Evolutionary conservation across 768 basidiomycete genomes (phyloP).

Genomic region (Sistotremastrum niveocremeum): DNA sequence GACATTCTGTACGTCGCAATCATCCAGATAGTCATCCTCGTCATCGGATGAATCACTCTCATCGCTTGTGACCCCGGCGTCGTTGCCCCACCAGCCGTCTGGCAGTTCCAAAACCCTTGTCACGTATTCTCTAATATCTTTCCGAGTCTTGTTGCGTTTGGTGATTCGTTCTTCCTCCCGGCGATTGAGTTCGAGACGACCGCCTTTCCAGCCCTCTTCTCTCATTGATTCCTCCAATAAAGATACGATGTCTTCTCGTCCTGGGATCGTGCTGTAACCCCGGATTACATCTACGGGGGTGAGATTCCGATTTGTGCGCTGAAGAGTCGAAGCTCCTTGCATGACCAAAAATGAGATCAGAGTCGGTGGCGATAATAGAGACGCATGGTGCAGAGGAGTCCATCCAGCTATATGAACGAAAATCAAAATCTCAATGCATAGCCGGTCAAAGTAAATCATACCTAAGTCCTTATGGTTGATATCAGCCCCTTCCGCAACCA

Average conservation of each 20-base stretch:
- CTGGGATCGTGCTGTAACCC: slow-evolving; percentile 66
- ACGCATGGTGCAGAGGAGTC: slow-evolving; percentile 90
- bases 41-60: slow-evolving; percentile 27
- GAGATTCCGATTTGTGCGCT: slow-evolving; percentile 61
- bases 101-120: slow-evolving; percentile 41
- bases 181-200: slow-evolving; percentile 58
- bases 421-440: not conserved
- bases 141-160: slow-evolving; percentile 39
- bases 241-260: slow-evolving; percentile 75
- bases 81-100: slow-evolving; percentile 52
- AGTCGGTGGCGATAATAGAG: slow-evolving; percentile 77
- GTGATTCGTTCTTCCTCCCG: slow-evolving; percentile 42
- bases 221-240: slow-evolving; percentile 85
- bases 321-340: slow-evolving; percentile 76
- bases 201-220: slow-evolving; percentile 69
- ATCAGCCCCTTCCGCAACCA: slow-evolving; percentile 69
- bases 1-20: slow-evolving; percentile 37
- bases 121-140: slow-evolving; percentile 44
- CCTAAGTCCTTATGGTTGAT: slow-evolving; percentile 47
- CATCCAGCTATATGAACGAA: slow-evolving; percentile 55
- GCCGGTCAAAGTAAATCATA: slow-evolving; percentile 18
- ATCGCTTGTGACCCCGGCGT: slow-evolving; percentile 28
- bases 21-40: slow-evolving; percentile 35
- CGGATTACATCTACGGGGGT: slow-evolving; percentile 85
- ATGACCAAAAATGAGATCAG: slow-evolving; percentile 87